Evolutionary conservation across 2,329 filamentous ascomycete genomes (phyloP), one percentile per base, ranked within the genome.

Genomic region (Chrysosporium queenslandicum): DNA sequence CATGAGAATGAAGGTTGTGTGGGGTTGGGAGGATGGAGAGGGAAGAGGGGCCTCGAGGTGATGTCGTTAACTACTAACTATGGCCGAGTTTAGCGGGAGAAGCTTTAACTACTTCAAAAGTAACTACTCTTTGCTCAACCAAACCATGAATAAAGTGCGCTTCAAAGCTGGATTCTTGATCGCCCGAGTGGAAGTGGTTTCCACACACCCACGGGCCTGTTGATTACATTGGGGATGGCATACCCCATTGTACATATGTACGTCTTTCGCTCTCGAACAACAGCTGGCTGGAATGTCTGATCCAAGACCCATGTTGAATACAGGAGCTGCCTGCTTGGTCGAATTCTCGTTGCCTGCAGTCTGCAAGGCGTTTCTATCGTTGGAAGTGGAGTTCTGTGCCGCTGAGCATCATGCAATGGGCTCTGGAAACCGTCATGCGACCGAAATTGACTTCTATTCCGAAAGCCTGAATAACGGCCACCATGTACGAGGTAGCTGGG

Each of bases 41-140:
- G 14, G 37, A 50, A 23, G 36, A 32, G 37, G 47, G 47, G 37
- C 25, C 37, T 50, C 4, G 47, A 50, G 47, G 47, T 42, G 47
- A 50, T 50, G 47, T 42, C 43, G 47, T n/a, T n/a, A n/a, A n/a
- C n/a, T n/a, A n/a, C n/a, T n/a, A n/a, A n/a, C n/a, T 50, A 50
- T 47, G 46, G 40, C 40, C 23, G 14, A 27, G 14, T 36, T 25
- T 48, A 37, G 46, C 18, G 46, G 34, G 46, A 37, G 23, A 30
- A 42, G 23, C 41, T 30, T 29, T 27, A 14, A 2, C 20, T 30
- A 43, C 40, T 45, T 45, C n/a, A n/a, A n/a, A n/a, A n/a, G n/a
- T n/a, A n/a, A n/a, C n/a, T 30, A 27, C 42, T 45, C 18, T 27
- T 8, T n/a, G 41, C 41, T 21, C 41, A 34, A 20, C 43, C 43